phyloP scores from a whole-genome alignment of 164 flowering plant genomes.

The Stephania japonica region DNA sequence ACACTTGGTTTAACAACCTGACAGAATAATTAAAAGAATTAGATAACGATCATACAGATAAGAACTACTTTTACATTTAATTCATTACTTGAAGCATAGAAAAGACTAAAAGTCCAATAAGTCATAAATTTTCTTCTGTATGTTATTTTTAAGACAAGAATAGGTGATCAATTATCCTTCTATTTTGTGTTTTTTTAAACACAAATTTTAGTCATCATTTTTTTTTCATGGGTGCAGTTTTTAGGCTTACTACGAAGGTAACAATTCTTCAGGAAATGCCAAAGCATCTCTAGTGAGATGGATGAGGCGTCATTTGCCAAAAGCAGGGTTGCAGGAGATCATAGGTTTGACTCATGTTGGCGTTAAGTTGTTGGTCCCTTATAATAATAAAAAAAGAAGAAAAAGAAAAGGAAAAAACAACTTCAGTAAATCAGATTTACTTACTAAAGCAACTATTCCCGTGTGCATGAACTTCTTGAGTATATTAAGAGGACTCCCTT shows the following conservation, averaged over 20 bases:
- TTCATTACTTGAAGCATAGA: not conserved
- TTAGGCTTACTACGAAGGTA: no score
- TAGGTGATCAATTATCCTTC: not conserved
- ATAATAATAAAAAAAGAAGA: no score
- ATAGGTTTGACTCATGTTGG: no score
- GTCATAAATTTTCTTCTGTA: not conserved
- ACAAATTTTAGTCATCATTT: not conserved
- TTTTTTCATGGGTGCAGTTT: not conserved
- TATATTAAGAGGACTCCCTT: slow-evolving; percentile 41
- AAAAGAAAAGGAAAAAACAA: not conserved
- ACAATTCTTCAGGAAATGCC: no score
- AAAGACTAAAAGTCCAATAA: not conserved
- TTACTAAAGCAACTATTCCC: slow-evolving; percentile 82
- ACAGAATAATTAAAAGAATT: slow-evolving; percentile 3
- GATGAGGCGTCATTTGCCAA: no score
- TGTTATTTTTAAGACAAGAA: not conserved
- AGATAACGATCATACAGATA: not conserved
- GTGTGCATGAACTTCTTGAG: slow-evolving; percentile 59
- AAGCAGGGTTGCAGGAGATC: no score
- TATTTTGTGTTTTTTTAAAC: not conserved
- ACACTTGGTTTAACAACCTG: slow-evolving; percentile 95
- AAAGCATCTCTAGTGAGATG: no score
- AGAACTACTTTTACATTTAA: not conserved
- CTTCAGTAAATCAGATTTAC: slow-evolving; percentile 20
- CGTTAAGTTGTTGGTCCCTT: no score